Base-by-base conservation (phyloP, 108 stramenopile genomes). In the Chaetoceros muelleri region DNA sequence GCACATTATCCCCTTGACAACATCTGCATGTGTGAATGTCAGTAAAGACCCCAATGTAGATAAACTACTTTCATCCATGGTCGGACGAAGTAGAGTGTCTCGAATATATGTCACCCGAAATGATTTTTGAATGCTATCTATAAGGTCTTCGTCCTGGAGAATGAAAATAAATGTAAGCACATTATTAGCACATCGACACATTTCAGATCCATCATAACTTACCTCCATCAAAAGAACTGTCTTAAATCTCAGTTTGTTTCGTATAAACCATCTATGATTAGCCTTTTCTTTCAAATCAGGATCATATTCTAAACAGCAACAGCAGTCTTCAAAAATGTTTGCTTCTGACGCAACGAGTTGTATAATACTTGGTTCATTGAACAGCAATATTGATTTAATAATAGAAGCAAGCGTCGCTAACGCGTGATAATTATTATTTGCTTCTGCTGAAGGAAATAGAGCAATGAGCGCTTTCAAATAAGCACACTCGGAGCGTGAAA, bases 331-430 rank as follows among this genome's bases (percentile, higher is more conserved):
- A 71, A 85, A 93, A 13, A 82, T 65, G 30, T 53, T 44, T 57
- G 73, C 81, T 27, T 82, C 79, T 1, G 70, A 57, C 0, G 85
- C 79, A 30, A 87, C 73, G 52, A 74, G 69, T 60, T 93, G 86
- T 22, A 93, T 78, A 31, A 93, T 82, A n/a, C 85, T 72, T 16
- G 90, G 82, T 57, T 93, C 90, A 64, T 93, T 93, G 48, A 93
- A 57, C 17, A 93, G 66, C 24, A 93, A 53, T 59, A 88, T 85
- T 5, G 81, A 75, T 67, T 93, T 93, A 26, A 85, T 73, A 46
- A 77, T 79, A 0, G 80, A 77, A 16, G 86, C 86, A 44, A 88
- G 59, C 0, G 67, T 77, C 5, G 85, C 83, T 57, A 92, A 53
- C 3, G 71, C 67, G 13, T 66, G 62, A 44, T 66, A 70, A 54